Percentiles rank a stretch among this genome's conserved stretches.
Conservation (phyloP, 2,329 filamentous ascomycete genomes). For the Ceratocystis lukuohia region DNA sequence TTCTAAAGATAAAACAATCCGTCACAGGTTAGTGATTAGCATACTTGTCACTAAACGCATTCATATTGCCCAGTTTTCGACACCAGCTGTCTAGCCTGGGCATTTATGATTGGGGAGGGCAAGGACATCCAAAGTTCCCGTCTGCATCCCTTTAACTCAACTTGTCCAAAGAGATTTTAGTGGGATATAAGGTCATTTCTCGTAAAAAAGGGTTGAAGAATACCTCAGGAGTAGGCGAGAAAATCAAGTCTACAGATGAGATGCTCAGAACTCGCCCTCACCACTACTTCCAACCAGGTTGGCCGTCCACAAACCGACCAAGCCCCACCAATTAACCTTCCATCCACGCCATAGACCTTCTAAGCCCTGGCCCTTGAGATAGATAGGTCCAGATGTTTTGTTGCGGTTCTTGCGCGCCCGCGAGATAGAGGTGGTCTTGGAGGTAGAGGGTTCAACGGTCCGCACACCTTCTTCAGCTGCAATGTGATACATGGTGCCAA, state of each 20-base stretch:
- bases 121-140: neutral
- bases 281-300: constrained; percentile 48
- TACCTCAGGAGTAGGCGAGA: neutral
- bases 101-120: neutral
- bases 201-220: neutral
- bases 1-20: neutral
- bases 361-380: constrained; percentile 51
- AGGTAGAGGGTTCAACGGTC: constrained; percentile 27
- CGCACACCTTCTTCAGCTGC: constrained; percentile 65
- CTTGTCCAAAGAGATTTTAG: neutral
- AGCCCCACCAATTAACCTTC: constrained; percentile 66
- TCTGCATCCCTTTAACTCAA: neutral
- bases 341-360: constrained; percentile 59
- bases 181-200: neutral
- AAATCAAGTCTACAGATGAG: neutral
- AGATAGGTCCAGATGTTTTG: constrained; percentile 31
- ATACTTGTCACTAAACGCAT: too few relatives aligned
- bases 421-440: constrained; percentile 12
- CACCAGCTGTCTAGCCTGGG: neutral
- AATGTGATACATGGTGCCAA: constrained; percentile 87
- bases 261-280: constrained; percentile 43
- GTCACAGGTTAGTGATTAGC: neutral
- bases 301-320: constrained; percentile 61
- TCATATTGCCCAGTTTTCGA: too few relatives aligned
- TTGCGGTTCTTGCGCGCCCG: constrained; percentile 13